These are phyloP conservation scores for Mycena citricolor DNA, from an alignment of 1,284 basidiomycete species.

Conservation along the genomic window DNA sequence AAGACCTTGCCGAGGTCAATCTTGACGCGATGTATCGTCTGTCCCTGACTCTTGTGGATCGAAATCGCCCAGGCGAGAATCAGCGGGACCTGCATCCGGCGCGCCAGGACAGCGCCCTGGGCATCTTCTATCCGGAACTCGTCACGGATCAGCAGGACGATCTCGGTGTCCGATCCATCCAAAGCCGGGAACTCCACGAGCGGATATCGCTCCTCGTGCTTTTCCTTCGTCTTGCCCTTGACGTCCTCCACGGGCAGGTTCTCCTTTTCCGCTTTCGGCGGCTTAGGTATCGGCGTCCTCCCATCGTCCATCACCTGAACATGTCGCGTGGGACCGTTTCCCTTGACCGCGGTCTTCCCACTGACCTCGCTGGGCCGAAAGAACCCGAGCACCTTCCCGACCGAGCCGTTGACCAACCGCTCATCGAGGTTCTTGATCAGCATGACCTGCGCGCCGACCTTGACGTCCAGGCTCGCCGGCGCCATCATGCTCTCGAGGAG, in stretches of 20 bases:
- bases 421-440: conserved; percentile 82
- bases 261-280: conserved; percentile 27
- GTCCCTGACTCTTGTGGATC: conserved; percentile 81
- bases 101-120: conserved; percentile 65
- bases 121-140: conserved; percentile 69
- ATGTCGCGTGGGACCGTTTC: conserved; percentile 20
- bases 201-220: conserved; percentile 46
- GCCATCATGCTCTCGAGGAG: conserved; percentile 55
- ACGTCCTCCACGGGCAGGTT: conserved; percentile 11
- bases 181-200: conserved; percentile 65
- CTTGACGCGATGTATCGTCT: conserved; percentile 68
- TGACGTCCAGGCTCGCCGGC: conserved; percentile 50
- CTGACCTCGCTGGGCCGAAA: conserved; percentile 26
- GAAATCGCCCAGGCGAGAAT: conserved; percentile 78
- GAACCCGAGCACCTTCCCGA: conserved; percentile 66
- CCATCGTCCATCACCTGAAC: conserved; percentile 25
- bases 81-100: conserved; percentile 52
- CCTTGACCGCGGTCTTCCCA: conserved; percentile 20
- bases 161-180: conserved; percentile 41
- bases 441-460: conserved; percentile 57
- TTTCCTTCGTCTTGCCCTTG: conserved; percentile 28
- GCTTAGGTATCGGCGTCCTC: conserved; percentile 26
- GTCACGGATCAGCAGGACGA: conserved; percentile 59
- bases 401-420: conserved; percentile 73
- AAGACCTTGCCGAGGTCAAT: conserved; percentile 65